Percentiles rank a stretch among this genome's conserved stretches.
Conservation (phyloP, 257 asterid genomes). For the Lavandula angustifolia region DNA sequence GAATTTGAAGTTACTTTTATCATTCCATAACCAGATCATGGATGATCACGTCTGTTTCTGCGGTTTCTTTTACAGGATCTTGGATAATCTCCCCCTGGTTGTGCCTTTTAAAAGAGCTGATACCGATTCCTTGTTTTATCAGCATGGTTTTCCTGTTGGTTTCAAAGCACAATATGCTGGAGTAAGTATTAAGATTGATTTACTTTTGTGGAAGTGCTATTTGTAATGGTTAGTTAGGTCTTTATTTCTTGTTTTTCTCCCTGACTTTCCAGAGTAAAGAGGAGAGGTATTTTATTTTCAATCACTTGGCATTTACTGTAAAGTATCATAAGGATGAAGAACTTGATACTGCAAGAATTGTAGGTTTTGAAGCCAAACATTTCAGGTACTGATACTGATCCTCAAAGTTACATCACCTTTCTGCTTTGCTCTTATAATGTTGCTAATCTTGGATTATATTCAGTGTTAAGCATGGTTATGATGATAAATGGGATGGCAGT, state of each 20-base stretch:
- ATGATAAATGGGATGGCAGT: constrained; percentile 59
- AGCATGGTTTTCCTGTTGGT: constrained; percentile 85
- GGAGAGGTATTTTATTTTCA: constrained; percentile 74
- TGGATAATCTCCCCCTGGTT: constrained; percentile 91
- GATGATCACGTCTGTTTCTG: constrained; percentile 19
- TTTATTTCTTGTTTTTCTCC: constrained; percentile 25
- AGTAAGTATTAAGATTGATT: constrained; percentile 49
- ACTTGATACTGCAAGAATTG: constrained; percentile 77
- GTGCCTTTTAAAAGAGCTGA: constrained; percentile 75
- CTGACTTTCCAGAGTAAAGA: constrained; percentile 56
- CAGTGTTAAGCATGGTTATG: constrained; percentile 84
- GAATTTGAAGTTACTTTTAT: not conserved
- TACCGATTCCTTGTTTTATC: constrained; percentile 56
- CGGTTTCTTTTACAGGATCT: constrained; percentile 58
- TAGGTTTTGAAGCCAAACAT: constrained; percentile 81
- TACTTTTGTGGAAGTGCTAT: constrained; percentile 1
- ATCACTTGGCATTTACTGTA: constrained; percentile 71
- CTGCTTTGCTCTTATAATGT: constrained; percentile 11
- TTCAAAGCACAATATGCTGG: constrained; percentile 80
- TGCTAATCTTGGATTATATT: constrained; percentile 20
- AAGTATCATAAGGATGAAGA: constrained; percentile 78
- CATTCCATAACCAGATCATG: constrained; percentile 19
- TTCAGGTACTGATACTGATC: constrained; percentile 51
- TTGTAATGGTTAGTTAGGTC: constrained; percentile 12
- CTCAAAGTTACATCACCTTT: constrained; percentile 1